These are phyloP conservation scores for Nymphaea thermarum DNA, from an alignment of 164 flowering plant genomes.

Conservation along the genomic window DNA sequence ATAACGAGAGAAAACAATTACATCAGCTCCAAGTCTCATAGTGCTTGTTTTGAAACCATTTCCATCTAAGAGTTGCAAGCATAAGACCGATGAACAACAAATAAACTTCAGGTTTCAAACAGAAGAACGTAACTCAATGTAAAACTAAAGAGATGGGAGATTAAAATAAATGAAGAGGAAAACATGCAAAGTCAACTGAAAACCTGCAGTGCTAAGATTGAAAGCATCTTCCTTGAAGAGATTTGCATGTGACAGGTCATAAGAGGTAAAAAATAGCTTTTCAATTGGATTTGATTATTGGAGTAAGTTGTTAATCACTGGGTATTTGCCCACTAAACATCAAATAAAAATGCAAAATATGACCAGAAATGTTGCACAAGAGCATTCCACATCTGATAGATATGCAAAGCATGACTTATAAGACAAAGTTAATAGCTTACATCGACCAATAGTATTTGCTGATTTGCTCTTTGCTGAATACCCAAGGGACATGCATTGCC, in stretches of 20 bases:
- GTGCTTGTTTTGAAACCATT: slow-evolving; percentile 98
- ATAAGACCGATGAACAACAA: neutral
- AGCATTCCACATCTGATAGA: neutral
- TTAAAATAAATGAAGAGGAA: slow-evolving; percentile 4
- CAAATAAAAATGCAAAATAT: slow-evolving; percentile 48
- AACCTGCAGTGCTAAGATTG: no score
- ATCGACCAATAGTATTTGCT: slow-evolving; percentile 89
- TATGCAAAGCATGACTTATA: neutral
- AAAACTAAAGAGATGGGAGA: neutral
- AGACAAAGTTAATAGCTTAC: slow-evolving; percentile 21
- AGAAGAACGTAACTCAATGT: slow-evolving; percentile 9
- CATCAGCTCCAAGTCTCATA: slow-evolving; percentile 99
- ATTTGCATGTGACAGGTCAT: neutral
- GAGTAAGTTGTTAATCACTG: no score
- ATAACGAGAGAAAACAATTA: slow-evolving; percentile 85
- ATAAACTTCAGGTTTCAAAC: slow-evolving; percentile 17
- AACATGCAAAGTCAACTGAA: neutral
- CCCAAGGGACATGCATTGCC: slow-evolving; percentile 95
- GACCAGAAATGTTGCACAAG: slow-evolving; percentile 30
- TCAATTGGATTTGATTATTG: neutral
- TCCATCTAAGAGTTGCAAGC: slow-evolving; percentile 45
- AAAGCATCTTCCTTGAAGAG: neutral
- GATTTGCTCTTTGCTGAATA: slow-evolving; percentile 86
- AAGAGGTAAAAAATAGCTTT: neutral
- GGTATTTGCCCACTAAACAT: no score